These are phyloP conservation scores for Monilinia fructigena DNA, from an alignment of 2,329 filamentous ascomycete genomes.

Conservation along the genomic window DNA sequence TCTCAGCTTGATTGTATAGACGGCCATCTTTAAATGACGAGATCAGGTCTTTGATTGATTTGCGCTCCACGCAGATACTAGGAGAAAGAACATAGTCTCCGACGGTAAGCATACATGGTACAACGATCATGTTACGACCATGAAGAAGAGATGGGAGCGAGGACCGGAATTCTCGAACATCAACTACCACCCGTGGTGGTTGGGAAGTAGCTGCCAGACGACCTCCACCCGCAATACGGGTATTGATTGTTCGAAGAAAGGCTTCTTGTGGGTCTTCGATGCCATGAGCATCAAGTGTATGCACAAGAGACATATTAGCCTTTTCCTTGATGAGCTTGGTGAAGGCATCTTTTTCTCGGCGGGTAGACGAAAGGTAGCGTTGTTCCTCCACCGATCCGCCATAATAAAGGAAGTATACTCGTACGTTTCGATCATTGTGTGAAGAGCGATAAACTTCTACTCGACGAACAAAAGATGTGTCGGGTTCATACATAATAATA, in stretches of 20 bases:
- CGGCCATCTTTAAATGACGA: constrained; percentile 88
- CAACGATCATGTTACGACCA: constrained; percentile 80
- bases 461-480: constrained; percentile 87
- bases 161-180: constrained; percentile 94
- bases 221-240: constrained; percentile 90
- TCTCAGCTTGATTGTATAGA: constrained; percentile 86
- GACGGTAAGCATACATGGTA: constrained; percentile 94
- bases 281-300: constrained; percentile 69
- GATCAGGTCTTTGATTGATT: constrained; percentile 88
- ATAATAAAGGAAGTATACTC: constrained; percentile 97
- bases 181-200: constrained; percentile 87
- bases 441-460: constrained; percentile 96
- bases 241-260: constrained; percentile 94
- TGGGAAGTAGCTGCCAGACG: constrained; percentile 78
- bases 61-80: constrained; percentile 89
- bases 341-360: constrained; percentile 96
- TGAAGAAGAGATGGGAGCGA: constrained; percentile 88
- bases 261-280: constrained; percentile 82
- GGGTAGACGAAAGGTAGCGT: constrained; percentile 81
- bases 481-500: constrained; percentile 98
- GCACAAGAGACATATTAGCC: constrained; percentile 84
- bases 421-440: constrained; percentile 82
- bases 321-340: constrained; percentile 93
- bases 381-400: constrained; percentile 94
- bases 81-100: constrained; percentile 95